Evolutionary conservation across 2,329 filamentous ascomycete species (phyloP), one percentile per base, ranked within the genome.

Genomic region (Beauveria sp.): DNA sequence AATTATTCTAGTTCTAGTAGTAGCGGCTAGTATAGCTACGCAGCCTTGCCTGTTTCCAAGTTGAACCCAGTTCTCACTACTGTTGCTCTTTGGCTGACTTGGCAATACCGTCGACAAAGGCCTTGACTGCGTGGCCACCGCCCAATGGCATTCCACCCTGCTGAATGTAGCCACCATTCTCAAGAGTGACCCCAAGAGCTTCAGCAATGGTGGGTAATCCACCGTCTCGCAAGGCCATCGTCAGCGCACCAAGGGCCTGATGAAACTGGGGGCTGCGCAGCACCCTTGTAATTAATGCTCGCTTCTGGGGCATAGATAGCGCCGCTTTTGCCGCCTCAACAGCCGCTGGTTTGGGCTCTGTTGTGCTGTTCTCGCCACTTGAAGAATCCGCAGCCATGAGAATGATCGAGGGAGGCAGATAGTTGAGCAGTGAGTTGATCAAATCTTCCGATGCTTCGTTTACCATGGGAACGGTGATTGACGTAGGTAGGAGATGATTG

Each of bases 161-260:
- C 64, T 82, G 82, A 69, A 96, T 82, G 65, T 90, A 89, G 3
- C 93, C 93, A n/a, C 89, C 89, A 71, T 96, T 91, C 70, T 88
- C 83, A 22, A 99, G 85, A 67, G 86, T 85, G 62, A 98, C 84
- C 7, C 86, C 84, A 45, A 99, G 78, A 4, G 93, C 93, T 68
- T 96, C 92, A 7, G 91, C 89, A 65, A 99, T 89, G 67, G 87
- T 96, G 5, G 93, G 93, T 62, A 99, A 76, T 0, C 93, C 95
- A 14, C 95, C 95, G 68, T 98, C 93, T 62, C 92, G 82, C 60
- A 99, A 79, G 14, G 95, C 95, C 74, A 92, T 86, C 0, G 92
- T 96, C 67, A 99, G 77, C 71, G 89, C 95, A 0, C 86, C 85
- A 45, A 97, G 76, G 66, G 91, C 93, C 73, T 98, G 95, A 63